Conservation (phyloP, 257 asterid species). For the Ilex asprella region DNA sequence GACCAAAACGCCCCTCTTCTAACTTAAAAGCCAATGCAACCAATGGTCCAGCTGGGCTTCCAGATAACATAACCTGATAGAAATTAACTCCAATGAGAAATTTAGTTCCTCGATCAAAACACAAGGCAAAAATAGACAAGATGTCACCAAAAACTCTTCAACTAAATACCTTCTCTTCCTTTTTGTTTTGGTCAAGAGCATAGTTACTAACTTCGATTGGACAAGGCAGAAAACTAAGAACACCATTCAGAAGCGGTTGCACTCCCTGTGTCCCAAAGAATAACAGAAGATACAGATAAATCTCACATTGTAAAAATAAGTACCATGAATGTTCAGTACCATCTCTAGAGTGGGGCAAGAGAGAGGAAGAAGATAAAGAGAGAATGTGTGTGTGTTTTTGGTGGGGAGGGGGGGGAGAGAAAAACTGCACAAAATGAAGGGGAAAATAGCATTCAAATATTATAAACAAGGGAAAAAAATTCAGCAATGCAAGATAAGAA, state of each 20-base stretch:
- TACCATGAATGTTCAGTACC: not conserved
- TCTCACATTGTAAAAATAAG: no score
- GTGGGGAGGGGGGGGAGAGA: not conserved
- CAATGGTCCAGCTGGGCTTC: conserved; percentile 86
- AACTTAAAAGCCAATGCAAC: conserved; percentile 97
- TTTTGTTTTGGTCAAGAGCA: conserved; percentile 91
- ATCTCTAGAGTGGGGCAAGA: not conserved
- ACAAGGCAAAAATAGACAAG: conserved; percentile 8
- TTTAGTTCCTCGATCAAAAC: conserved; percentile 3
- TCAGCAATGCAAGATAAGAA: no score
- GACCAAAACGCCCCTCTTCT: conserved; percentile 97
- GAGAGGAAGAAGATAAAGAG: no score
- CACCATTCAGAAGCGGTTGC: conserved; percentile 96
- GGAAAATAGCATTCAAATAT: no score
- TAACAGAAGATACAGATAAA: conserved; percentile 7
- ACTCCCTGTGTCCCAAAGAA: conserved; percentile 60
- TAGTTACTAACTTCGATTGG: conserved; percentile 76
- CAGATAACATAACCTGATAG: conserved; percentile 66
- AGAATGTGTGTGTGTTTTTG: no score
- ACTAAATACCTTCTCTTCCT: conserved; percentile 73
- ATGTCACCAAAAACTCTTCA: conserved; percentile 2
- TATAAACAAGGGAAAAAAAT: no score
- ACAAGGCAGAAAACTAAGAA: conserved; percentile 82
- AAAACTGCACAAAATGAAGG: no score
- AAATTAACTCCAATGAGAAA: conserved; percentile 14